phyloP scores from a whole-genome alignment of 345 rosid species.

The Rhizophora mangle region DNA sequence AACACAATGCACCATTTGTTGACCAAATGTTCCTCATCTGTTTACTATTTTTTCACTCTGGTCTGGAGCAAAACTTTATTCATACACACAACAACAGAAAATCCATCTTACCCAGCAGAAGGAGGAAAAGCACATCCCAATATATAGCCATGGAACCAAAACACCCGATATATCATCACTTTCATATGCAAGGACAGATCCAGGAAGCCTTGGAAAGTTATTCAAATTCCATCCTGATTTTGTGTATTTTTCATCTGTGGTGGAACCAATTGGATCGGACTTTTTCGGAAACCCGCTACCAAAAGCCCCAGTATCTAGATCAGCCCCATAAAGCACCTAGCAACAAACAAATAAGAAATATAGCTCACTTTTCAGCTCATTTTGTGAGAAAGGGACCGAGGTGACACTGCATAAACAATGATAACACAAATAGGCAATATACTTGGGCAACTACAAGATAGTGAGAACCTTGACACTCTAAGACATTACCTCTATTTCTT shows the following conservation, averaged over 20 bases:
- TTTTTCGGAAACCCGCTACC: conserved; percentile 96
- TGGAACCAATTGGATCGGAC: conserved; percentile 38
- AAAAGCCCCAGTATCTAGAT: conserved; percentile 91
- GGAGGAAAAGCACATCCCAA: conserved; percentile 99
- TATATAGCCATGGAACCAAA: conserved; percentile 91
- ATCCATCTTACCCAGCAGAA: conserved; percentile 42
- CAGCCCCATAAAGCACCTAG: conserved; percentile 98
- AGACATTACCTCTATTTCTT: conserved; percentile 74
- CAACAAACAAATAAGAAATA: conserved; percentile 9
- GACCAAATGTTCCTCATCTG: no score
- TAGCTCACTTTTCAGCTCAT: conserved; percentile 5
- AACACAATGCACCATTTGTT: no score
- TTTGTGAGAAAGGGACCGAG: conserved; percentile 4
- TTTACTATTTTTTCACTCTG: no score
- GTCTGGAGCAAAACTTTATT: no score
- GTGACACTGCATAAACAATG: background rate
- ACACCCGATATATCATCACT: conserved; percentile 98
- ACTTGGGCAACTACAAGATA: no score
- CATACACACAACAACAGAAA: no score
- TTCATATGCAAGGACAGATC: conserved; percentile 81
- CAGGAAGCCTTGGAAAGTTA: conserved; percentile 95
- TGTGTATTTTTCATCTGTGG: conserved; percentile 51
- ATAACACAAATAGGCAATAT: background rate
- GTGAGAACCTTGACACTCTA: background rate
- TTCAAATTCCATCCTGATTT: conserved; percentile 97